Evolutionary conservation across 2,329 filamentous ascomycete genomes (phyloP), one percentile per base, ranked within the genome.

Genomic region (Colletotrichum magnum): DNA sequence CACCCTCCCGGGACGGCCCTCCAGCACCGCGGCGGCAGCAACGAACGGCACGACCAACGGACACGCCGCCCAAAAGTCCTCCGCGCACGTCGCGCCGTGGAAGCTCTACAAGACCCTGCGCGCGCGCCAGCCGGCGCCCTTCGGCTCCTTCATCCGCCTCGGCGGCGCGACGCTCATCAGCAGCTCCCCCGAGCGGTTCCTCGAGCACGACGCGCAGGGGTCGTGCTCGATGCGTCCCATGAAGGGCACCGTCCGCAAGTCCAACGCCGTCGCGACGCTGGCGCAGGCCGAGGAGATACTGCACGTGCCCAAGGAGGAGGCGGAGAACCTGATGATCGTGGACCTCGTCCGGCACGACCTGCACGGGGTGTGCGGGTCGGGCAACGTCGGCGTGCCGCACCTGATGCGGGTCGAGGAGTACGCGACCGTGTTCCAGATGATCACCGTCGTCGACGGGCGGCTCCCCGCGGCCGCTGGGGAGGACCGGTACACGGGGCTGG

Each of bases 311-410:
- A 98, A 98, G 79, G 96, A 98, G 79, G 91, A 93, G 74, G 95
- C 95, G 0, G 95, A 98, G 83, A 98, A 98, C 76, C 87, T 98
- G 26, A 98, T 98, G 96, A 98, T 98, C 75, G 95, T 97, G 2
- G 95, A 98, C 79, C 86, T 98, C 1, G 96, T 98, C n/a, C 89
- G 95, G 0, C 95, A 98, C 77, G 95, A 98, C 79, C 84, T 98
- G 13, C 93, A 97, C 79, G 90, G 91, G n/a, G 90, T 97, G 9
- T 94, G 92, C 70, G 93, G 93, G 5, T 87, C 92, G 1, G 91
- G 90, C 0, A 88, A 88, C 68, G 94, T 98, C 1, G 79, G 82
- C 6, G 94, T 97, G 1, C 89, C 91, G 15, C 91, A 94, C 64
- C 83, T 98, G 26, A 92, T 98, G 83, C 88, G 90, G 68, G 92